phyloP scores from a whole-genome alignment of 192 early-diverging fungal genomes.

The Pilaira anomala region DNA sequence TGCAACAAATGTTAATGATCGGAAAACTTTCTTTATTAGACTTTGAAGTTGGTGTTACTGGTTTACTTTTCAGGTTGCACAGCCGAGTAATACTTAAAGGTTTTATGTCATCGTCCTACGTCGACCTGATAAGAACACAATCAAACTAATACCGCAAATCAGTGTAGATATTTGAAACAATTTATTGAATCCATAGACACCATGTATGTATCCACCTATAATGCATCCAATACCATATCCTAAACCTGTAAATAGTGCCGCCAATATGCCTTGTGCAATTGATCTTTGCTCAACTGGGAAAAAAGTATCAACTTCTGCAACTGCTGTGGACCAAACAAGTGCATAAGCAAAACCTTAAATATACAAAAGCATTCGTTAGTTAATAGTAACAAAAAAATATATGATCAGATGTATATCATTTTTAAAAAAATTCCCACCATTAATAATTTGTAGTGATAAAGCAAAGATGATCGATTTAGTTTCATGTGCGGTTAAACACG shows the following conservation, averaged over 20 bases:
- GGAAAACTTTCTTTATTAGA: neutral
- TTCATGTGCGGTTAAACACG: neutral
- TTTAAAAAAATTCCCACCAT: conserved; percentile 21
- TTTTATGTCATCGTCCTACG: no score
- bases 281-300: conserved; percentile 33
- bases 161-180: conserved; percentile 13
- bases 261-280: conserved; percentile 34
- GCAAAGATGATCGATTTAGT: conserved; percentile 22
- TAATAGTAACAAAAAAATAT: neutral
- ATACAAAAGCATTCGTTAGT: neutral
- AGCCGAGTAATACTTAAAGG: conserved; percentile 17
- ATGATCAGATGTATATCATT: conserved; percentile 10
- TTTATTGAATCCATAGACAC: conserved; percentile 8
- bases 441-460: conserved; percentile 21
- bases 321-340: conserved; percentile 31
- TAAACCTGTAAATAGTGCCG: conserved; percentile 28
- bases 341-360: conserved; percentile 27
- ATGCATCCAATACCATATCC: conserved; percentile 33
- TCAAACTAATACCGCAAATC: conserved; percentile 8
- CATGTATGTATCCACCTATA: conserved; percentile 29
- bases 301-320: conserved; percentile 28
- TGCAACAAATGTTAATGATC: neutral
- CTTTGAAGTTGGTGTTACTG: neutral
- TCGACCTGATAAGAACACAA: conserved; percentile 7
- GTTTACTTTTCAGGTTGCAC: neutral